Evolutionary conservation across 129 eudicot species (phyloP), one percentile per base, ranked within the genome.

Genomic region (Escallonia rubra): DNA sequence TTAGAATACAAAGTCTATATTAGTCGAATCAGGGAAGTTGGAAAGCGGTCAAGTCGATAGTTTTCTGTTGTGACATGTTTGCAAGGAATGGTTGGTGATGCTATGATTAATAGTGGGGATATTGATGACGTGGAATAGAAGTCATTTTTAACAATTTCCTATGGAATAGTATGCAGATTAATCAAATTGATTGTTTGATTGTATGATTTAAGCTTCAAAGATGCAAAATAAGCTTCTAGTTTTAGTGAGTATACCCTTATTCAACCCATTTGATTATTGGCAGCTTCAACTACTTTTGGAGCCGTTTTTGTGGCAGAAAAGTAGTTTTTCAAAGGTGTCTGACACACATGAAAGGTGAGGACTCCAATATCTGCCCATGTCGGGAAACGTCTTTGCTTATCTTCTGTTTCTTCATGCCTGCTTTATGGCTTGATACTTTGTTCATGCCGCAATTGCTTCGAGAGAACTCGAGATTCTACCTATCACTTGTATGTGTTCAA

Each of bases 211-310:
- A 6, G 12, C 12, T 50, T 50, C 55, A 50, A 54, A 54, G 40
- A 23, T 14, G 6, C 41, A 34, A 67, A 67, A 56, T 1, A 42
- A 55, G 56, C 60, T 60, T 54, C 50, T 50, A n/a, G 39, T 72
- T 52, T 75, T 47, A 47, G 43, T 45, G 57, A 59, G 16, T 15
- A 14, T 66, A 58, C 14, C 6, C 41, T 46, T 66, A 53, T 46
- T 41, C 55, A 44, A 43, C 66, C 47, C 59, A 51, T 67, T 41
- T 77, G 54, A 52, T 59, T 71, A 57, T 75, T 56, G 72, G 67
- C 90, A 92, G 98, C 61, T 92, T 72, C 87, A 84, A 72, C 76
- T 92, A 16, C 74, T 92, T 41, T 70, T 86, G 81, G 99, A 93
- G 84, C 99, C 99, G 45, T 72, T 89, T 74, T 47, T 74, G 43